Base-by-base conservation (phyloP, 2,329 filamentous ascomycete species). In the Polychaeton citri region DNA sequence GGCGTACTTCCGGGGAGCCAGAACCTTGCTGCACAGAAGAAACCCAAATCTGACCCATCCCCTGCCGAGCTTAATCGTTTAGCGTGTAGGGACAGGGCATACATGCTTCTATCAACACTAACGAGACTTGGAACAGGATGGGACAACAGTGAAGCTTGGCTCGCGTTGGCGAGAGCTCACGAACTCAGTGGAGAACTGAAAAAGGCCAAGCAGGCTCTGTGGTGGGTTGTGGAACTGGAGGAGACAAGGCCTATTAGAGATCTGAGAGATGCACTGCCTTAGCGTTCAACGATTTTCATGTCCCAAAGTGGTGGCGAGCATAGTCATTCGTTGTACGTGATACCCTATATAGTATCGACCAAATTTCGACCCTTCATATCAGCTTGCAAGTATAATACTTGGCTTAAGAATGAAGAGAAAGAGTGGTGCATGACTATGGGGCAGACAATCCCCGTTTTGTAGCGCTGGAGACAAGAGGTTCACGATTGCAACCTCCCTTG, bases 141-240 rank as follows among this genome's bases (percentile, higher is more conserved):
- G 90, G 88, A 95, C 58, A 74, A 80, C 55, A 78, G 83, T 0
- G 90, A 96, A 54, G 90, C 88, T 4, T 98, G 90, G 90, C 88
- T 85, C 52, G 74, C 81, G 4, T 71, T 98, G 21, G 83, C 86
- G 1, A 70, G 85, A 43, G 86, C 84, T 7, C 83, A 95, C 52
- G 90, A 98, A 59, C 76, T 86, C 53, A 82, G 83, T 38, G 82
- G 81, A 0, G 83, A 94, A 62, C 60, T 75, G 2, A 82, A 90
- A 24, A 93, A 88, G 64, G 81, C 90, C 10, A 92, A 87, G 62
- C 81, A 90, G 48, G 85, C 87, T 32, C 69, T 96, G 5, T 96
- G 90, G 90, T 96, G 88, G 86, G 93, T 87, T 49, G 82, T 98
- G 9, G 86, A 95, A 60, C 67, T 98, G 19, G 90, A 96, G 55